phyloP scores from a whole-genome alignment of 2,329 filamentous ascomycete species.

The Alternaria sp. region DNA sequence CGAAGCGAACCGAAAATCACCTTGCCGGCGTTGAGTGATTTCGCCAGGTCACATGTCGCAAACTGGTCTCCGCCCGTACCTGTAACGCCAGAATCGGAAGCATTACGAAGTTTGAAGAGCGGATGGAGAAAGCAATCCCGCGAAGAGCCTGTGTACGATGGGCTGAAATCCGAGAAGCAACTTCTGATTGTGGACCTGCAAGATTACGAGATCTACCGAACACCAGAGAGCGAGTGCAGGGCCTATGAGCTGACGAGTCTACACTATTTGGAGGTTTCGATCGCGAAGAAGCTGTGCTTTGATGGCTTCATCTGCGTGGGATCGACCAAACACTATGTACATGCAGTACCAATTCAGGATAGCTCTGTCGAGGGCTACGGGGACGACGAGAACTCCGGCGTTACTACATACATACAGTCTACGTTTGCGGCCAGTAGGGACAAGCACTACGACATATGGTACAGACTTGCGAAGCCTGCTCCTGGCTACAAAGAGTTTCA shows the following conservation, averaged over 20 bases:
- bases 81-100: slow-evolving; percentile 11
- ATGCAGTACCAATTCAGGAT: slow-evolving; percentile 61
- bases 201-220: slow-evolving; percentile 35
- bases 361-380: slow-evolving; percentile 74
- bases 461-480: slow-evolving; percentile 64
- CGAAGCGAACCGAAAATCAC: not conserved
- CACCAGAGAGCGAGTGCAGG: not conserved
- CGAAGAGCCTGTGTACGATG: not conserved
- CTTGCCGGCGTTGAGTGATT: not conserved
- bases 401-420: slow-evolving; percentile 72
- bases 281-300: slow-evolving; percentile 24
- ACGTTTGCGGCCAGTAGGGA: slow-evolving; percentile 31
- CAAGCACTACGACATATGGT: slow-evolving; percentile 62
- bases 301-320: slow-evolving; percentile 55
- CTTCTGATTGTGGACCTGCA: slow-evolving; percentile 23
- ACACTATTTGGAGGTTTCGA: slow-evolving; percentile 19
- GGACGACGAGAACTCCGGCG: slow-evolving; percentile 51
- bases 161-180: slow-evolving; percentile 1
- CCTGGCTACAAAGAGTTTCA: slow-evolving; percentile 69
- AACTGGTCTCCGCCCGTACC: slow-evolving; percentile 17
- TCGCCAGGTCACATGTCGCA: slow-evolving; percentile 18
- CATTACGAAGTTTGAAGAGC: slow-evolving; percentile 9
- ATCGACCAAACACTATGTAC: slow-evolving; percentile 57
- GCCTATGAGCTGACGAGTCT: slow-evolving; percentile 16
- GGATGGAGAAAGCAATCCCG: slow-evolving; percentile 10